Conservation (phyloP, 352 stramenopile species). For the Phytopythium vexans region DNA sequence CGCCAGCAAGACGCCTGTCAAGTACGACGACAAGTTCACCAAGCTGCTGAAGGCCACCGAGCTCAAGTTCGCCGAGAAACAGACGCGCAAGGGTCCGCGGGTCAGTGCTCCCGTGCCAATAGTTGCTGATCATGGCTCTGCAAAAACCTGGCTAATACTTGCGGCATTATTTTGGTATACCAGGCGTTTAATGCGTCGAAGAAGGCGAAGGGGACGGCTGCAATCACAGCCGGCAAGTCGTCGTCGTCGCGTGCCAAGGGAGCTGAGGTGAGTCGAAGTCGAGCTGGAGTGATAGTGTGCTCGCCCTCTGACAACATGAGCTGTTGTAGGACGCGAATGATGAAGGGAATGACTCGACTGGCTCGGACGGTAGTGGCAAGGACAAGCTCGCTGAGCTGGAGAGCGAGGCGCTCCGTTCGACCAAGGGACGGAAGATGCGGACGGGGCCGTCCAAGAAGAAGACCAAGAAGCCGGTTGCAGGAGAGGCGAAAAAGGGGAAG, state of each 20-base stretch:
- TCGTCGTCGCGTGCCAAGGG: slow-evolving; percentile 32
- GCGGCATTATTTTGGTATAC: not conserved
- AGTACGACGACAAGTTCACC: slow-evolving; percentile 77
- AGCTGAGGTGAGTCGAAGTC: slow-evolving; percentile 11
- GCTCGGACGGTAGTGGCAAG: slow-evolving; percentile 45
- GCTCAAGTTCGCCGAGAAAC: slow-evolving; percentile 62
- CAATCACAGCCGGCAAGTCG: slow-evolving; percentile 46
- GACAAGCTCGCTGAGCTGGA: slow-evolving; percentile 60
- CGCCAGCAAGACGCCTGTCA: slow-evolving; percentile 60
- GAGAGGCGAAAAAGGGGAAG: slow-evolving; percentile 68
- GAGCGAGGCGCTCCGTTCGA: slow-evolving; percentile 38
- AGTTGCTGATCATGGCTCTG: not conserved
- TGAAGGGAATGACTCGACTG: slow-evolving; percentile 51
- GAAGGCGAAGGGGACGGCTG: slow-evolving; percentile 53
- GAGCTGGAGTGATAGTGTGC: not conserved
- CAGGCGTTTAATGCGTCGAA: slow-evolving; percentile 63
- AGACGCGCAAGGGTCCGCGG: slow-evolving; percentile 51
- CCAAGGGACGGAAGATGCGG: slow-evolving; percentile 53
- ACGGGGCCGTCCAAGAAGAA: slow-evolving; percentile 69
- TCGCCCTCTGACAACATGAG: not conserved
- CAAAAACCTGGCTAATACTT: not conserved
- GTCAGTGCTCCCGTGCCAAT: slow-evolving; percentile 14
- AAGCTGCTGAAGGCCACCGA: slow-evolving; percentile 78
- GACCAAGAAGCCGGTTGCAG: slow-evolving; percentile 38
- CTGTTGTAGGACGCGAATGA: slow-evolving; percentile 45